A percentile compares a stretch with the other conserved stretches of the same genome.
Conservation (phyloP, 148 eudicot genomes). For the Polygonum maritimum region DNA sequence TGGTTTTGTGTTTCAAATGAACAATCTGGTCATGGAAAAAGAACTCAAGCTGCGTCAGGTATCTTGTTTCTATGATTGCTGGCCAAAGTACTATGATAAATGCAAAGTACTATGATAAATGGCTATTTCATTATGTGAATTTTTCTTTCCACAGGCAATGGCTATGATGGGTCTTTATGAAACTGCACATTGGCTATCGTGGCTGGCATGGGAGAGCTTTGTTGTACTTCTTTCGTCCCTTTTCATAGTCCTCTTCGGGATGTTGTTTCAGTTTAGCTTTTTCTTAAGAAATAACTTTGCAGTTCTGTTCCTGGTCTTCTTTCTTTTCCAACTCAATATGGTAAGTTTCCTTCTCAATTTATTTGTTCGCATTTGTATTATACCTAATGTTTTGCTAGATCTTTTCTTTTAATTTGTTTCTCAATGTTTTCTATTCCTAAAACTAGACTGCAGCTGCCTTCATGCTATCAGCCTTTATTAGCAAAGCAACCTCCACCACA, state of each 20-base stretch:
- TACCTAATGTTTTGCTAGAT: not conserved
- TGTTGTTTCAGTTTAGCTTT: slow-evolving; percentile 74
- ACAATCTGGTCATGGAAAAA: slow-evolving; percentile 62
- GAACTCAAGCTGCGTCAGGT: slow-evolving; percentile 95
- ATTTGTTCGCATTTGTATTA: not conserved
- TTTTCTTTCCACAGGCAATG: slow-evolving; percentile 54
- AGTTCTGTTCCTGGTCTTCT: slow-evolving; percentile 61
- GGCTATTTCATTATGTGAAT: not conserved
- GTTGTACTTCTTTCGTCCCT: slow-evolving; percentile 47
- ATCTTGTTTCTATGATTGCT: slow-evolving; percentile 2
- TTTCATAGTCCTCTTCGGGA: slow-evolving; percentile 61
- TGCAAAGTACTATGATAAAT: not conserved
- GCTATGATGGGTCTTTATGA: slow-evolving; percentile 92
- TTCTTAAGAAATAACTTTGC: slow-evolving; percentile 69
- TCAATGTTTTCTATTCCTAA: slow-evolving; percentile 10
- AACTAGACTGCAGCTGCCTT: slow-evolving; percentile 70
- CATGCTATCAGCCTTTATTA: slow-evolving; percentile 70
- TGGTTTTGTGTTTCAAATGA: slow-evolving; percentile 70
- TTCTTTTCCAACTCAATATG: slow-evolving; percentile 78
- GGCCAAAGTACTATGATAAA: not conserved
- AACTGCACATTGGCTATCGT: slow-evolving; percentile 90
- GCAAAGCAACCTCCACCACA: slow-evolving; percentile 70
- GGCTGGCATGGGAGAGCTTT: slow-evolving; percentile 74
- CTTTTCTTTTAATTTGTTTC: not conserved
- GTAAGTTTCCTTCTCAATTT: slow-evolving; percentile 23